These are phyloP conservation scores for Spizellomyces punctatus DNA, from an alignment of 192 early-diverging fungal genomes.

Conservation along the genomic window DNA sequence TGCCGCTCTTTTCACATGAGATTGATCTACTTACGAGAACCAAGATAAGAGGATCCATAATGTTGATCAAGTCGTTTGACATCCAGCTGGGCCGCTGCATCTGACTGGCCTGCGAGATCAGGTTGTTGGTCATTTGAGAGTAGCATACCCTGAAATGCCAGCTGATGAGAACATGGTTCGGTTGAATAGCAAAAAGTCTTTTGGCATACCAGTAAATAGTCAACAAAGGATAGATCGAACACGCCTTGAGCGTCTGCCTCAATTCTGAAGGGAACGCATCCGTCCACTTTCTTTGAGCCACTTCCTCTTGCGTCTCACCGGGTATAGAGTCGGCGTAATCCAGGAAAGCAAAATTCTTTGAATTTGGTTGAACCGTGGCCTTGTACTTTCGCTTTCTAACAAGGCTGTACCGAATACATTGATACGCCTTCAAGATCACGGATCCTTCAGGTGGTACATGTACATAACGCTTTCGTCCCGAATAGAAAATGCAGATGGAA, in stretches of 20 bases:
- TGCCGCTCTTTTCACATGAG: no score
- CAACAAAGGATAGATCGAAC: conserved; percentile 28
- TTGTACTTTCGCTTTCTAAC: neutral
- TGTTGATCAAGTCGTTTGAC: conserved; percentile 50
- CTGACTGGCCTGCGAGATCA: conserved; percentile 22
- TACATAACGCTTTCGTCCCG: conserved; percentile 15
- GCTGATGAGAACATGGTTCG: neutral
- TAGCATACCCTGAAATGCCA: conserved; percentile 8
- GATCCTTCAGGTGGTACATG: conserved; percentile 13
- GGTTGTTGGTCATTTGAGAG: conserved; percentile 25
- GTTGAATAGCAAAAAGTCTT: neutral
- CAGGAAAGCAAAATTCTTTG: conserved; percentile 21
- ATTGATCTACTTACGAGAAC: conserved; percentile 38
- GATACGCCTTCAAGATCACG: conserved; percentile 13
- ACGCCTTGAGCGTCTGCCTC: conserved; percentile 16
- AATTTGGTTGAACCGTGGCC: neutral
- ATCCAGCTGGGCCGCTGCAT: conserved; percentile 11
- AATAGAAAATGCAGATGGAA: conserved; percentile 15
- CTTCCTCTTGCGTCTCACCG: conserved; percentile 16
- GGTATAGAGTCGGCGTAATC: conserved; percentile 3
- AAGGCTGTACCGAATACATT: conserved; percentile 14
- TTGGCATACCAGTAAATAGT: conserved; percentile 19
- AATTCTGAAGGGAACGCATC: conserved; percentile 15
- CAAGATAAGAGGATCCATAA: conserved; percentile 68
- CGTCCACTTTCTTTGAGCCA: conserved; percentile 1